Conservation (phyloP, 345 rosid species). For the Theobroma cacao region DNA sequence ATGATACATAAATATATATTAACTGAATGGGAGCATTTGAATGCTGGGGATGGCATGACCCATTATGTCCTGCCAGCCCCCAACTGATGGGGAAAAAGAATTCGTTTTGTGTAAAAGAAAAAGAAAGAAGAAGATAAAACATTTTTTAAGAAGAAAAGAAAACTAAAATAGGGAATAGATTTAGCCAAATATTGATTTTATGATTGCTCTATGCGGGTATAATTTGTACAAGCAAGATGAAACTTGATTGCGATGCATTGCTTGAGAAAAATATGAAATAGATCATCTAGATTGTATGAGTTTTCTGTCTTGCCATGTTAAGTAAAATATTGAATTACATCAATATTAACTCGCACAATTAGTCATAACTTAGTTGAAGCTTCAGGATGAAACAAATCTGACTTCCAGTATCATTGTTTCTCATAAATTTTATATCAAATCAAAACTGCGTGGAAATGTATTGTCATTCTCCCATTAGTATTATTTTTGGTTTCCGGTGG, state of each 20-base stretch:
- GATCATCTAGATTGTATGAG: not conserved
- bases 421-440: conserved; percentile 1
- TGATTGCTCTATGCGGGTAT: not conserved
- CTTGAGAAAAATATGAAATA: not conserved
- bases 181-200: not conserved
- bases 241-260: not conserved
- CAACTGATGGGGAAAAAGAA: not conserved
- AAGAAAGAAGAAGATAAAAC: not conserved
- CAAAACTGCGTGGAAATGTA: not conserved
- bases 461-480: not conserved
- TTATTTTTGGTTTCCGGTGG: not conserved
- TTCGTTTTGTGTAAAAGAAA: not conserved
- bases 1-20: not conserved
- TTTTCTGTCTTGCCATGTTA: not conserved
- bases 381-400: not conserved
- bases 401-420: not conserved
- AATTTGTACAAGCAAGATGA: not conserved
- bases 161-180: not conserved
- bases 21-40: not conserved
- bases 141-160: not conserved
- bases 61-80: not conserved
- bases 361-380: not conserved
- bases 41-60: not conserved
- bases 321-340: not conserved
- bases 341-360: not conserved